Conservation (phyloP, 306 rosid genomes). For the Quercus dentata region DNA sequence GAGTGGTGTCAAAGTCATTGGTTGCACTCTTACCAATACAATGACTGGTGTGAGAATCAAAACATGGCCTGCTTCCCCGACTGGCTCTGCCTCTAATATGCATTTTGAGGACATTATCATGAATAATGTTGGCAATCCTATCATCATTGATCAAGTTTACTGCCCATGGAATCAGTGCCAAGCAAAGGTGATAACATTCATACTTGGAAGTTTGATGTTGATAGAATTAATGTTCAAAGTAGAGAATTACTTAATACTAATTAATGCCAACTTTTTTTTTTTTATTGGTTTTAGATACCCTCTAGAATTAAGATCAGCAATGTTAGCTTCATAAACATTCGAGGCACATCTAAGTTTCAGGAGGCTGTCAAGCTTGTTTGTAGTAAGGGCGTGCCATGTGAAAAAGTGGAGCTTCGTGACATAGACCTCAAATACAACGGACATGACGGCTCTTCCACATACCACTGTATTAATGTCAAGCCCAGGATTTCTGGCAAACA, state of each 20-base stretch:
- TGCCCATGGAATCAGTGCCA: conserved; percentile 50
- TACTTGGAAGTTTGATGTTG: too few relatives aligned
- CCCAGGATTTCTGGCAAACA: conserved; percentile 24
- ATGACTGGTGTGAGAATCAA: conserved; percentile 46
- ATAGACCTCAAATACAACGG: conserved; percentile 24
- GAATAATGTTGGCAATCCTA: conserved; percentile 31
- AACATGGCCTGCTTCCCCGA: conserved; percentile 32
- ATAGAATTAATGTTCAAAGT: background rate
- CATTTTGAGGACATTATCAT: conserved; percentile 36
- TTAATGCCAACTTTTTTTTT: background rate
- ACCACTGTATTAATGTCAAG: conserved; percentile 29
- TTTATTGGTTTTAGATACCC: conserved; percentile 16
- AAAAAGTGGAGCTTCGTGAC: conserved; percentile 22
- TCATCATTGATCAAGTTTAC: conserved; percentile 50
- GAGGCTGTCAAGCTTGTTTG: conserved; percentile 37
- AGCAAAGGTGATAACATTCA: conserved; percentile 7
- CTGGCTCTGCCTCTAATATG: conserved; percentile 13
- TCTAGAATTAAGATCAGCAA: conserved; percentile 44
- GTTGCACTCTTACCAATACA: conserved; percentile 30
- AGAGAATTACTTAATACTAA: background rate
- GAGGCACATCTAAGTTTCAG: conserved; percentile 20
- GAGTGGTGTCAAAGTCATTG: conserved; percentile 11
- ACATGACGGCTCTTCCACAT: background rate
- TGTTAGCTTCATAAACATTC: conserved; percentile 41
- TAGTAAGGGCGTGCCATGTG: conserved; percentile 36